phyloP scores from a whole-genome alignment of 805 yeast species.

The Babjeviella inositovora region DNA sequence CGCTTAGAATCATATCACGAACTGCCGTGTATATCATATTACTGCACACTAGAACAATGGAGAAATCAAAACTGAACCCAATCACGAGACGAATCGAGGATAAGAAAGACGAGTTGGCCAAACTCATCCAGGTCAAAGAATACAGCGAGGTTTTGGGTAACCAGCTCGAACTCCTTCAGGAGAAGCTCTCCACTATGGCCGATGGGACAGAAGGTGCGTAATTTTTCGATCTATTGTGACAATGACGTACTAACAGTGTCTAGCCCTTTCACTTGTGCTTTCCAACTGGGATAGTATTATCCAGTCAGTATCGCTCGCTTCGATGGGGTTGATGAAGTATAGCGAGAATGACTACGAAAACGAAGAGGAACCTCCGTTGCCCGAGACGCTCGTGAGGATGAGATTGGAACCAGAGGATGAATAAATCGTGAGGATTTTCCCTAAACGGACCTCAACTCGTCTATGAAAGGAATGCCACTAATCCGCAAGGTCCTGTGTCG shows the following conservation, averaged over 20 bases:
- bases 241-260: too few relatives aligned
- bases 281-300: constrained; percentile 25
- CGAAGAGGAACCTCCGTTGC: constrained; percentile 10
- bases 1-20: too few relatives aligned
- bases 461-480: too few relatives aligned
- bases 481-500: too few relatives aligned
- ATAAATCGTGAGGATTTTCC: too few relatives aligned
- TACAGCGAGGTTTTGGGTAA: constrained; percentile 13
- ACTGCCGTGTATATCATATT: too few relatives aligned
- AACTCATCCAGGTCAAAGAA: constrained; percentile 14
- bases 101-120: constrained; percentile 17
- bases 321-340: constrained; percentile 19
- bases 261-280: constrained; percentile 16
- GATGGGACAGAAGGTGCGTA: constrained; percentile 24
- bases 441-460: too few relatives aligned
- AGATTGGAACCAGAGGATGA: constrained; percentile 13
- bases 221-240: too few relatives aligned
- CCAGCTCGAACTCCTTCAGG: constrained; percentile 16
- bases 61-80: background rate
- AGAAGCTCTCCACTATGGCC: constrained; percentile 16
- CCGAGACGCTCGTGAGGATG: constrained; percentile 21
- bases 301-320: constrained; percentile 20
- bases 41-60: too few relatives aligned
- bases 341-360: constrained; percentile 10
- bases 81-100: constrained; percentile 13